Conservation (phyloP, 768 basidiomycete species). For the Hebeloma cylindrosporum region DNA sequence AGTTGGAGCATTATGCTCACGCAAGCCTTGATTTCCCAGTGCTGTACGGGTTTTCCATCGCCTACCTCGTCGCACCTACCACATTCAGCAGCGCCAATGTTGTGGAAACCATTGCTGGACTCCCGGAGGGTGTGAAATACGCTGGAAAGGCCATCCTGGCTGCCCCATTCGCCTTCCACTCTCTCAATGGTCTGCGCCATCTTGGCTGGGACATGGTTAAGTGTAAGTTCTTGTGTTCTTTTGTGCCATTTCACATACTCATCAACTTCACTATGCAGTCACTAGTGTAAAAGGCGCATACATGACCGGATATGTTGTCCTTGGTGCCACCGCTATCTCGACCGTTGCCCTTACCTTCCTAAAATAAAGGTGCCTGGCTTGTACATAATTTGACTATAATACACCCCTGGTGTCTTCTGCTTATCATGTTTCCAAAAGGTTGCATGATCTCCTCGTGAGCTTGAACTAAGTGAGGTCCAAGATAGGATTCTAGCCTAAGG, state of each 20-base stretch:
- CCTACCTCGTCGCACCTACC: conserved; percentile 80
- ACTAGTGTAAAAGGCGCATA: conserved; percentile 80
- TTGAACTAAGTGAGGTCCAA: no score
- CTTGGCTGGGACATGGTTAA: conserved; percentile 86
- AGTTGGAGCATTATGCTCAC: not conserved
- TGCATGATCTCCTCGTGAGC: no score
- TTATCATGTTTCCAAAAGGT: no score
- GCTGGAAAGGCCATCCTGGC: conserved; percentile 78
- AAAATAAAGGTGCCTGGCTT: no score
- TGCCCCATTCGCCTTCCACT: conserved; percentile 88
- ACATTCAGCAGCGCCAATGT: conserved; percentile 80
- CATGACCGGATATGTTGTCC: conserved; percentile 76
- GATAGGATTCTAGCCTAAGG: no score
- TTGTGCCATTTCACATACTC: conserved; percentile 3
- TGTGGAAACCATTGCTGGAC: conserved; percentile 63
- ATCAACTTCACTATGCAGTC: conserved; percentile 46
- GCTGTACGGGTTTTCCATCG: conserved; percentile 84
- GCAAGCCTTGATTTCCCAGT: conserved; percentile 41
- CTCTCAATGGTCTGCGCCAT: conserved; percentile 88
- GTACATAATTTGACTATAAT: no score
- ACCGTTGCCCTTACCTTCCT: conserved; percentile 58
- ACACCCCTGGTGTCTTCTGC: no score
- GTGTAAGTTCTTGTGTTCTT: conserved; percentile 54
- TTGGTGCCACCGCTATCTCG: conserved; percentile 74
- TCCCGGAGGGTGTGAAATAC: conserved; percentile 79